Evolutionary conservation across 176 grass and related monocot species (phyloP), one percentile per base, ranked within the genome.

Genomic region (Phoenix roebelenii): DNA sequence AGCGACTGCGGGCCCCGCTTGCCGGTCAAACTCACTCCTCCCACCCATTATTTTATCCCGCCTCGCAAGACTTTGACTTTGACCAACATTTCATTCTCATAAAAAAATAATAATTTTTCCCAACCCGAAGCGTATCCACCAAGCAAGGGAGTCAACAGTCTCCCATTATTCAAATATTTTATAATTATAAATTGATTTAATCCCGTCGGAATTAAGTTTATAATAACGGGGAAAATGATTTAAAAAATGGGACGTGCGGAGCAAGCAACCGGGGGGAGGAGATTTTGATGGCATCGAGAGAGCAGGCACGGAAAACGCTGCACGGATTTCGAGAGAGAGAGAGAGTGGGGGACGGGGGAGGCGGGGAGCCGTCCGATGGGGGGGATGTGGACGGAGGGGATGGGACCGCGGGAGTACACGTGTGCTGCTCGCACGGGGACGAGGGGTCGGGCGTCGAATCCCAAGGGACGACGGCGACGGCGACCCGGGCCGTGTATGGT

Each of bases 81-180:
- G 35, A 44, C 35, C 10, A 7, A 32, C 6, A 44, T 14, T 44
- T 44, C 12, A 9, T 44, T 6, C 10, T 12, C 9, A 3, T 12
- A 2, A 44, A 44, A 44, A 44, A 44, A 44, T 2, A 14, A 3
- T 14, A 3, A 3, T 3, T 14, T 44, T 44, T 60, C 58, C 15
- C 16, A 15, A 1, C 3, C 18, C 15, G 19, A 63, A 16, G 24
- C 60, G 23, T 50, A 63, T 50, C 60, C 18, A 5, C 19, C 10
- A 63, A 23, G 60, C 39, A 63, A 50, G n/a, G 0, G 26, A 50
- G 18, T 50, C 60, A 63, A 63, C 19, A 63, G 19, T 63, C 35
- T 12, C 35, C 35, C 35, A 1, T 44, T 2, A 1, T 44, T 44
- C 35, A 5, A 62, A 29, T 49, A 16, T 50, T 63, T 50, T 23